Percentiles rank a stretch among this genome's conserved stretches.
phyloP scores from a whole-genome alignment of 305 asterid genomes.

The Withania somnifera region DNA sequence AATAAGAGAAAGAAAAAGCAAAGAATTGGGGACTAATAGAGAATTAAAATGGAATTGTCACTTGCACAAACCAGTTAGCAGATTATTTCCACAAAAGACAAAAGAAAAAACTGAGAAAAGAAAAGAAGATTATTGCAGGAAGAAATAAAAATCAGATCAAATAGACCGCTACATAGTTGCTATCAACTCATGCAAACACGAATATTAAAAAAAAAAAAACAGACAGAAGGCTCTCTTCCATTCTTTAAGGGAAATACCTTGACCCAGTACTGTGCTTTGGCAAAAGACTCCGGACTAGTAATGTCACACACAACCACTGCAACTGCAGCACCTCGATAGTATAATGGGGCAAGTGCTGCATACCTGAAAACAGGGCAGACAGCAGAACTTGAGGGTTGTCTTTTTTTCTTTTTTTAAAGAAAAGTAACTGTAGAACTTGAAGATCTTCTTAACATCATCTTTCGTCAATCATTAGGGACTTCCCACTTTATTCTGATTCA shows the following conservation, averaged over 20 bases:
- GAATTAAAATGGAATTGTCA: background rate
- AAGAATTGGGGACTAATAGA: background rate
- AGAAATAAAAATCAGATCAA: background rate
- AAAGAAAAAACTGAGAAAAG: background rate
- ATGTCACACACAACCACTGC: slow-evolving; percentile 81
- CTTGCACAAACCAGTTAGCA: background rate
- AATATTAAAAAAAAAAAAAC: background rate
- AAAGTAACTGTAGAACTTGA: background rate
- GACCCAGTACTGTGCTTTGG: slow-evolving; percentile 84
- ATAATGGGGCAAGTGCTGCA: slow-evolving; percentile 21
- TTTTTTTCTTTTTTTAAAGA: no score
- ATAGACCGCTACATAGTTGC: background rate
- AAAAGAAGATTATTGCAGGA: background rate
- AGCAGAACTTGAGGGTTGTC: background rate
- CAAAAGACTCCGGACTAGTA: slow-evolving; percentile 65
- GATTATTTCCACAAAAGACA: background rate
- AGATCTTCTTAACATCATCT: background rate
- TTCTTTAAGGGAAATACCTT: slow-evolving; percentile 42
- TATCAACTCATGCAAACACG: background rate
- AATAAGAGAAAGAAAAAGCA: background rate
- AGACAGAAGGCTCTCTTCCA: background rate
- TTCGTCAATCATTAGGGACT: background rate
- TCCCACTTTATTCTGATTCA: background rate
- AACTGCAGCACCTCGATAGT: slow-evolving; percentile 97
- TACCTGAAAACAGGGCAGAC: slow-evolving; percentile 6